phyloP scores from a whole-genome alignment of 768 basidiomycete species.

The Lentinula edodes region DNA sequence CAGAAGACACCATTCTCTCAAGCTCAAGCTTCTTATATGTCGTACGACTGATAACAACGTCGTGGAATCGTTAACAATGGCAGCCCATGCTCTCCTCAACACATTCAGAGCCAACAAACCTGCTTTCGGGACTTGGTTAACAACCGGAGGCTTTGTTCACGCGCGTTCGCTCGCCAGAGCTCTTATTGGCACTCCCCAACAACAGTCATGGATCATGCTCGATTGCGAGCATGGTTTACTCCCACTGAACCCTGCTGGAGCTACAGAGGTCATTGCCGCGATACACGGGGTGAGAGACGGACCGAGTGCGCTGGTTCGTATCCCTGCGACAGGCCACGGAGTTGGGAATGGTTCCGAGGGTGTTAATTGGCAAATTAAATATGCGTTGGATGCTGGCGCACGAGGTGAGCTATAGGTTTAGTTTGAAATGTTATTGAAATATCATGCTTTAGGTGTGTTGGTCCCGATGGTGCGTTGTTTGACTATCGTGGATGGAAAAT shows the following conservation, averaged over 20 bases:
- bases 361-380: conserved; percentile 60
- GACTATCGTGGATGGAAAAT: background rate
- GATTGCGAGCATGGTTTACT: conserved; percentile 68
- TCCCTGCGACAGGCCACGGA: conserved; percentile 55
- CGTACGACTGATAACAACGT: no score
- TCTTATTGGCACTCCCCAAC: conserved; percentile 26
- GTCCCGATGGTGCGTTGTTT: conserved; percentile 52
- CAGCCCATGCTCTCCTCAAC: conserved; percentile 47
- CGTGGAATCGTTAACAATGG: conserved; percentile 26
- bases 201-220: conserved; percentile 59
- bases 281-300: conserved; percentile 42
- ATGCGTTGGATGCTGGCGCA: conserved; percentile 64
- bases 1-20: no score
- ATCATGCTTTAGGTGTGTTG: conserved; percentile 35
- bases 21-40: background rate
- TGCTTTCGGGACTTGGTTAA: conserved; percentile 66
- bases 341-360: conserved; percentile 38
- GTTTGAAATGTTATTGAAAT: background rate
- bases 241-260: conserved; percentile 44
- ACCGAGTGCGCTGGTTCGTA: conserved; percentile 53
- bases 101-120: conserved; percentile 51
- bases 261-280: conserved; percentile 49
- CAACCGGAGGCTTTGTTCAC: conserved; percentile 50
- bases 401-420: conserved; percentile 12
- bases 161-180: conserved; percentile 56